Conservation (phyloP, 495 filamentous ascomycete genomes). For the Penicillium cinerascens region DNA sequence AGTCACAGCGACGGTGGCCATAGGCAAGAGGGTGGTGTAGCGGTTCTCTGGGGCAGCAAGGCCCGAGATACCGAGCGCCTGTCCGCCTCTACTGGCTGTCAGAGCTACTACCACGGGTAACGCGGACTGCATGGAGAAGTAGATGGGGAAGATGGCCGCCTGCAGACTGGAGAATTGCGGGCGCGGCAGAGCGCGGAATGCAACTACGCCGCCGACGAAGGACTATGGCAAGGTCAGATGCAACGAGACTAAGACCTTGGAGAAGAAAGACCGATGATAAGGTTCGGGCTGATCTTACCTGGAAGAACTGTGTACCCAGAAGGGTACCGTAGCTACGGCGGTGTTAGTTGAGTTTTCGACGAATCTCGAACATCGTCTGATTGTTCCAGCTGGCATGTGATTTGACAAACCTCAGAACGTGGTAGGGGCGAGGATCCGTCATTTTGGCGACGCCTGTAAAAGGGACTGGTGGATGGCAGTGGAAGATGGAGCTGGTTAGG, state of each 20-base stretch:
- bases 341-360: conserved; percentile 20
- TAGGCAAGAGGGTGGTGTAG: conserved; percentile 58
- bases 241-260: too few species aligned
- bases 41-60: conserved; percentile 54
- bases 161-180: conserved; percentile 80
- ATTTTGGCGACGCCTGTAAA: too few species aligned
- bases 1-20: conserved; percentile 60
- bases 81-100: conserved; percentile 63
- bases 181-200: conserved; percentile 69
- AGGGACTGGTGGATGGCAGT: too few species aligned
- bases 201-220: conserved; percentile 72
- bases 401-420: conserved; percentile 68
- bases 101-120: conserved; percentile 68
- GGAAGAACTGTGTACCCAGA: conserved; percentile 74
- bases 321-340: conserved; percentile 69
- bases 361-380: background rate
- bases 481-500: background rate
- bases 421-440: conserved; percentile 65
- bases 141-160: conserved; percentile 74
- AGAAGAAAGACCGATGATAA: too few species aligned
- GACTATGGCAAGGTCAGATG: conserved; percentile 48
- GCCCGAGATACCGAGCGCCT: conserved; percentile 47
- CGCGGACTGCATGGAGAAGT: conserved; percentile 77
- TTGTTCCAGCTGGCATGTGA: background rate
- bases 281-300: conserved; percentile 51